phyloP scores from a whole-genome alignment of 1,139 yeast genomes.

The Geotrichum bryndzae region DNA sequence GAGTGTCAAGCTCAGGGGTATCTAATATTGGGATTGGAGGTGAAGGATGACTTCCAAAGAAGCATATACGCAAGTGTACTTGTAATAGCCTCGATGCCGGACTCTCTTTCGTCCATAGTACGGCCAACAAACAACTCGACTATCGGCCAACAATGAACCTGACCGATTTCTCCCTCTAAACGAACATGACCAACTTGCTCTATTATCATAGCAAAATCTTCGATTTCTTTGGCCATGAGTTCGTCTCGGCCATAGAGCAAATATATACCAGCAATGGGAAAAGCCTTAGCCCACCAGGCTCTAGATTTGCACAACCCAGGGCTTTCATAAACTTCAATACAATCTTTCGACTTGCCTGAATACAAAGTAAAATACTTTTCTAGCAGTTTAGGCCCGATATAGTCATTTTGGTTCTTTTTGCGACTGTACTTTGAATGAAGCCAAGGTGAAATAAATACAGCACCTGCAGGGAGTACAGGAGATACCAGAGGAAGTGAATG shows the following conservation, averaged over 20 bases:
- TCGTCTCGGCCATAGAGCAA: slow-evolving; percentile 41
- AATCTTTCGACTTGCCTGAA: slow-evolving; percentile 12
- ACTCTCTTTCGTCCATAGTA: slow-evolving; percentile 25
- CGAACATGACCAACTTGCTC: slow-evolving; percentile 21
- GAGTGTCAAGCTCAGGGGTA: not conserved
- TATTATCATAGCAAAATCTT: slow-evolving; percentile 27
- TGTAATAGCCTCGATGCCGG: slow-evolving; percentile 29
- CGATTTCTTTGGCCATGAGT: slow-evolving; percentile 36
- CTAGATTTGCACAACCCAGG: slow-evolving; percentile 37
- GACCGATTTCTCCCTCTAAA: slow-evolving; percentile 26
- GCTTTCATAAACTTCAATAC: slow-evolving; percentile 31
- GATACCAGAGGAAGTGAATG: slow-evolving; percentile 19
- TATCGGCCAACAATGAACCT: slow-evolving; percentile 36
- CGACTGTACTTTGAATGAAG: slow-evolving; percentile 20
- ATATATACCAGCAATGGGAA: slow-evolving; percentile 38
- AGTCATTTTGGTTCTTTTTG: slow-evolving; percentile 24
- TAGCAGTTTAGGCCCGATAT: slow-evolving; percentile 23
- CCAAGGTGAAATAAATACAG: slow-evolving; percentile 40
- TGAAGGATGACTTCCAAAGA: slow-evolving; percentile 26
- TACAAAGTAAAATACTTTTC: slow-evolving; percentile 20
- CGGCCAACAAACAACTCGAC: slow-evolving; percentile 28
- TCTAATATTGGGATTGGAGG: slow-evolving; percentile 10
- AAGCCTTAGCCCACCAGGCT: slow-evolving; percentile 39
- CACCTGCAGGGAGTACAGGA: slow-evolving; percentile 34
- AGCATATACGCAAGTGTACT: slow-evolving; percentile 30